A percentile compares a stretch with the other conserved stretches of the same genome.
These are phyloP conservation scores for Penicillium capsulatum DNA, from an alignment of 2,329 filamentous ascomycete species.

Conservation along the genomic window DNA sequence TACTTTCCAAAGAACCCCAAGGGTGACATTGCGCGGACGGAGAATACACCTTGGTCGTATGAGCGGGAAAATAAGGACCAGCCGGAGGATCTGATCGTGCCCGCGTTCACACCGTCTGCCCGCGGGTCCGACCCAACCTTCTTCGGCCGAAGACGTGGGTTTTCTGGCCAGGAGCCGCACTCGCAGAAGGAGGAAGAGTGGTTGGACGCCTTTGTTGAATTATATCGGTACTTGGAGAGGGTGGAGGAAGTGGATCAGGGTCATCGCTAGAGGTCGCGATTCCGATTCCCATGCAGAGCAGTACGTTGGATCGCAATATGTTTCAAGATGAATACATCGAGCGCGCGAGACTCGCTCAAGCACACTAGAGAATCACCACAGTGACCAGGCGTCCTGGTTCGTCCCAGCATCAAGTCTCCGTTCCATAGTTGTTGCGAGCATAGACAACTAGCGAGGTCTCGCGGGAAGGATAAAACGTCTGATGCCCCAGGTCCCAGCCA, in stretches of 20 bases:
- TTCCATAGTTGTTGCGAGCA: too few species aligned
- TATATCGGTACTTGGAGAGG: slow-evolving; percentile 6
- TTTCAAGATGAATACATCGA: too few species aligned
- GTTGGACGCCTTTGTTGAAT: slow-evolving; percentile 2
- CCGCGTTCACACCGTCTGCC: too few species aligned
- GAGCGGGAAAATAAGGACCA: too few species aligned
- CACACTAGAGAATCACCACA: too few species aligned
- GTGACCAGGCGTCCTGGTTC: too few species aligned
- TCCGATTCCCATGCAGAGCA: too few species aligned
- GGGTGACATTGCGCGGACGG: slow-evolving; percentile 1
- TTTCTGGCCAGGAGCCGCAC: neutral
- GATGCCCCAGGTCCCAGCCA: slow-evolving; percentile 19
- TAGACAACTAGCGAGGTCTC: slow-evolving; percentile 4
- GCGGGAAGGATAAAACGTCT: slow-evolving; percentile 17
- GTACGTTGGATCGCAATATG: too few species aligned
- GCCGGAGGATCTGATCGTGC: too few species aligned
- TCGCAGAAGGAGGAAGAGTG: neutral
- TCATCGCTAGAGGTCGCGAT: neutral
- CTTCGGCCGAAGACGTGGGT: neutral
- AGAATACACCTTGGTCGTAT: slow-evolving; percentile 7
- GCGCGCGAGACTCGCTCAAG: too few species aligned
- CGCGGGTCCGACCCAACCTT: too few species aligned
- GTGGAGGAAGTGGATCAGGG: neutral
- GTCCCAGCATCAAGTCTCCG: too few species aligned
- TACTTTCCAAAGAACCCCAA: neutral